Base-by-base conservation (phyloP, 2,329 filamentous ascomycete genomes). In the Pseudocercospora ulei region DNA sequence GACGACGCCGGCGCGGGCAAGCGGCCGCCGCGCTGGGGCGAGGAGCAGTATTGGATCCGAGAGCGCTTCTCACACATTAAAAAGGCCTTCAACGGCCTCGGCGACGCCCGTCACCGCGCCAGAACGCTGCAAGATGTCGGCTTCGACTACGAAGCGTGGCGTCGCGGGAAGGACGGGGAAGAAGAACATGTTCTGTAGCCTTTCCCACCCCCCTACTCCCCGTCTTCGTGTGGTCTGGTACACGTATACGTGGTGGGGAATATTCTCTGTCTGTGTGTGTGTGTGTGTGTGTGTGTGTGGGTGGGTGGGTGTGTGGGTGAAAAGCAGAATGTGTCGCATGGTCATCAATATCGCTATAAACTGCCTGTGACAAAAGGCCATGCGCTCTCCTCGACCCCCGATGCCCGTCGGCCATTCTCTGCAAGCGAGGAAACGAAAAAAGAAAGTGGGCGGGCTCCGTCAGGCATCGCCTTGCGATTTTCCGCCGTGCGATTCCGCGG, bases 71-170 rank as follows among this genome's bases (percentile, higher is more conserved):
- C 72, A 0, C 68, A 76, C 7, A 82, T 87, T 22, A 82, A 84
- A 60, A 71, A 77, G 50, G 73, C 71, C 18, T 95, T 90, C 57
- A 72, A 79, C 41, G 66, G 71, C 45, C 65, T 66, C 23, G 85
- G 84, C 0, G 71, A 76, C 22, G 58, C 60, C 31, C 66, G 73
- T 41, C 49, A 59, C 30, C 65, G 62, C 4, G 77, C 85, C 6
- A 78, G 62, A 56, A 76, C 68, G 2, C 58, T 92, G 13, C 71
- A 74, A 47, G 80, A 92, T 49, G 65, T 94, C 18, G 87, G 84
- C 0, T 62, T 59, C 41, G 51, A 56, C 36, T 63, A 56, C 39
- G 57, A 57, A 11, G 41, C 47, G 38, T 58, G 41, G 54, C 55
- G 55, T 39, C 38, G 39, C 29, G 53, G 55, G 44, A 50, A 48